phyloP scores from a whole-genome alignment of 768 basidiomycete genomes.

The Galerina sulciceps region DNA sequence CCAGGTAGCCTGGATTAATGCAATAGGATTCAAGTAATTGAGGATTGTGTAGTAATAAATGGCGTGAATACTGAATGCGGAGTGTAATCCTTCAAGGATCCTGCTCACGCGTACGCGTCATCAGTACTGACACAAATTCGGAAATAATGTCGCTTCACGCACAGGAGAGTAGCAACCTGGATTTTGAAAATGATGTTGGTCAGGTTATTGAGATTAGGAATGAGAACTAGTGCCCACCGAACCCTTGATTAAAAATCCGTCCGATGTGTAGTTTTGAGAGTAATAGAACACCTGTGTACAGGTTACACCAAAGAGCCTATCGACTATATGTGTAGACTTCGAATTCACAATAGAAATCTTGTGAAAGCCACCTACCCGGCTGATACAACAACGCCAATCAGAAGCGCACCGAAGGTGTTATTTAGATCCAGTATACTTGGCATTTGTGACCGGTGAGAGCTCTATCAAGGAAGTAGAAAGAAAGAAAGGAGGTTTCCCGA shows the following conservation, averaged over 20 bases:
- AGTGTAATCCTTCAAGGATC: neutral
- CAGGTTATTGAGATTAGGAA: no score
- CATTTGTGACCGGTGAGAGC: no score
- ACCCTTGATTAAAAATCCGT: neutral
- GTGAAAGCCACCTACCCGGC: neutral
- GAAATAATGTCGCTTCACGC: no score
- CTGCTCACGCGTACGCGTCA: neutral
- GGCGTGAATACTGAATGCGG: neutral
- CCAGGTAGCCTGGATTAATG: neutral
- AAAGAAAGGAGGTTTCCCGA: no score
- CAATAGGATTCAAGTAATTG: neutral
- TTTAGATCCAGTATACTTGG: neutral
- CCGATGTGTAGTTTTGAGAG: slow-evolving; percentile 3
- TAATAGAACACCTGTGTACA: slow-evolving; percentile 1
- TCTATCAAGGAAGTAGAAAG: no score
- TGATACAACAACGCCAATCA: neutral
- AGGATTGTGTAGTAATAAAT: neutral
- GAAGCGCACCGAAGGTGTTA: neutral
- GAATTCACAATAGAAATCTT: no score
- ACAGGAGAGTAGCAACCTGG: no score
- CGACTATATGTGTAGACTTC: neutral
- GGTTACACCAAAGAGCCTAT: slow-evolving; percentile 3
- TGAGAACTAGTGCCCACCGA: neutral
- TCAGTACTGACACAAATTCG: no score
- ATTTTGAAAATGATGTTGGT: no score